Percentiles rank a stretch among this genome's conserved stretches.
phyloP scores from a whole-genome alignment of 2,329 filamentous ascomycete species.

The Parascedosporium putredinis region DNA sequence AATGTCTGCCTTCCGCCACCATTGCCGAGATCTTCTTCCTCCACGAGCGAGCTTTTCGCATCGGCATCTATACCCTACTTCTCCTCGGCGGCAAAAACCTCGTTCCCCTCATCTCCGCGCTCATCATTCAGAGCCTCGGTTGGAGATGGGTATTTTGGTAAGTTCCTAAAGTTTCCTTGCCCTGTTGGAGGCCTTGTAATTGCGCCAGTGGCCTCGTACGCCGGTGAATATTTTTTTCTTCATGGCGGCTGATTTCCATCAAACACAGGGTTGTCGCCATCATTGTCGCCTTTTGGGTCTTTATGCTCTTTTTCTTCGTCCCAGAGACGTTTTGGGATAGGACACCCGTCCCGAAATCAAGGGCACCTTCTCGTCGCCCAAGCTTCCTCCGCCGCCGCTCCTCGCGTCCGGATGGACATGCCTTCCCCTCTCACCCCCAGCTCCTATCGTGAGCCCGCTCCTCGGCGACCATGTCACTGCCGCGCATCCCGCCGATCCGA shows the following conservation, averaged over 20 bases:
- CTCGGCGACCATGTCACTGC: neutral
- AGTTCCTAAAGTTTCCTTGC: too few relatives aligned
- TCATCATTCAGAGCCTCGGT: conserved; percentile 62
- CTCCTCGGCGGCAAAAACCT: conserved; percentile 87
- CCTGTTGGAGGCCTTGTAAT: too few relatives aligned
- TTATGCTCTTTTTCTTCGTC: conserved; percentile 77
- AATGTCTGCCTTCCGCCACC: conserved; percentile 85
- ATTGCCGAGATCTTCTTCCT: conserved; percentile 96
- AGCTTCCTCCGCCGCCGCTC: conserved; percentile 38
- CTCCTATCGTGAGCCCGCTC: conserved; percentile 6
- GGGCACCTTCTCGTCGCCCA: conserved; percentile 28
- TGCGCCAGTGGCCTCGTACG: too few relatives aligned
- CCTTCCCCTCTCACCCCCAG: conserved; percentile 7
- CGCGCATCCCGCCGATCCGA: too few relatives aligned
- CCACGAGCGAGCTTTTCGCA: conserved; percentile 83
- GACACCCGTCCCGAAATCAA: conserved; percentile 42
- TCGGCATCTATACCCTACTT: conserved; percentile 86
- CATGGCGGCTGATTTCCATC: too few relatives aligned
- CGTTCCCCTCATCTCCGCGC: conserved; percentile 76
- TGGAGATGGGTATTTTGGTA: conserved; percentile 93
- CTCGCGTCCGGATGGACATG: conserved; percentile 23
- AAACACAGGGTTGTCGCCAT: conserved; percentile 81
- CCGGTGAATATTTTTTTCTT: too few relatives aligned
- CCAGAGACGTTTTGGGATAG: conserved; percentile 96
- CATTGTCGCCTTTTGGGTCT: conserved; percentile 58